Base-by-base conservation (phyloP, 2,329 filamentous ascomycete genomes). In the Trichoderma sp. region DNA sequence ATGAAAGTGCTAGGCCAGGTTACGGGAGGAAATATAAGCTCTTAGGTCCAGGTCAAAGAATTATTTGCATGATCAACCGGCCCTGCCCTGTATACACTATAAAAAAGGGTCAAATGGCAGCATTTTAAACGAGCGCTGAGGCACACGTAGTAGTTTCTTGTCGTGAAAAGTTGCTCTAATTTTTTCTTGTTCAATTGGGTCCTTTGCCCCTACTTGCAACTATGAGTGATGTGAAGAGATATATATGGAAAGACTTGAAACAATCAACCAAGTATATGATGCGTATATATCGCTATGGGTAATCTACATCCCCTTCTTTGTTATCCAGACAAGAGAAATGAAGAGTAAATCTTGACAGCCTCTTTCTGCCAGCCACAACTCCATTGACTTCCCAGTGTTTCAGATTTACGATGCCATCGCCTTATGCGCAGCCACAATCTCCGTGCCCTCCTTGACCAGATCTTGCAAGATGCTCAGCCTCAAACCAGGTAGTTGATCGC, bases 391-490 rank as follows among this genome's bases (percentile, higher is more conserved):
- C 14, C 6, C 38, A 56, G 64, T 3, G 24, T 31, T 59, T 71
- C 65, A 12, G 27, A n/a, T 41, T 63, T 64, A 73, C 50, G 63
- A 38, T 62, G 21, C 24, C 41, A 38, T 65, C 29, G 31, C 65
- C 67, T 81, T 83, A 14, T 81, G 78, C 16, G 77, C 77, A 0
- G 78, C 80, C n/a, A 89, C 81, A 41, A 88, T 77, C 78, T 86
- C 83, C 0, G 87, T 87, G 0, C 90, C 91, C 53, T 87, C 84
- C 72, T 83, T 85, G 60, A 92, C 79, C 53, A 91, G 80, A 68
- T 85, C 84, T 75, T 87, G 85, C 75, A 91, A 85, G n/a, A 85
- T 80, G 16, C 78, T 81, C 63, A 81, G 81, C 33, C 85, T 84
- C 76, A 83, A 80, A 2, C 84, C 78, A 1, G 86, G 81, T 77